phyloP scores from a whole-genome alignment of 169 alveolate species.

The Toxoplasma gondii region DNA sequence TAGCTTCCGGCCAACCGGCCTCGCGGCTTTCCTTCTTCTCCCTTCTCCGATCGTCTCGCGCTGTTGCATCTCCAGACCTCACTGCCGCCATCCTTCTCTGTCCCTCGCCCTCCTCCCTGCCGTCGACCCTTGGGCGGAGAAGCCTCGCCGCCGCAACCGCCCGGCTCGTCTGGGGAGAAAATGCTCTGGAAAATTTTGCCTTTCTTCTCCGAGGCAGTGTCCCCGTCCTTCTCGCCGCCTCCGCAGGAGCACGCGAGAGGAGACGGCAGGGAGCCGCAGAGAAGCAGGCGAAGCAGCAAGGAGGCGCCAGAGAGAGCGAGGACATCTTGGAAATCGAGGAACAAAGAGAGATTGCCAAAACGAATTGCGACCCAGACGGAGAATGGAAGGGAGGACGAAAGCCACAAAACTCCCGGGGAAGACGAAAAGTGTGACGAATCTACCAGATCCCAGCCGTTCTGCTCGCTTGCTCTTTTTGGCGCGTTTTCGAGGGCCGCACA shows the following conservation, averaged over 20 bases:
- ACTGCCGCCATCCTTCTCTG: neutral
- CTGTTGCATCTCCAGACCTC: neutral
- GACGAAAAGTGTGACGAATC: neutral
- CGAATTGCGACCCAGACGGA: neutral
- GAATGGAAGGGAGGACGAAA: neutral
- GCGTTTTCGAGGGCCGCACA: neutral
- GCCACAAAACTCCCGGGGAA: neutral
- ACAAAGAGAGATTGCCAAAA: neutral
- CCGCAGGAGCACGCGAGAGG: neutral
- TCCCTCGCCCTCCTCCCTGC: too few relatives aligned
- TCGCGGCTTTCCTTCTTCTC: neutral
- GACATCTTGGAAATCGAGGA: neutral
- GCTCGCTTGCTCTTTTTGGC: neutral
- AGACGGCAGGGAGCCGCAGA: neutral
- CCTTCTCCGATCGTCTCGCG: neutral
- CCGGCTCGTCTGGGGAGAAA: neutral
- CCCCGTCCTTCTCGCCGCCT: neutral
- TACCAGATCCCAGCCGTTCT: neutral
- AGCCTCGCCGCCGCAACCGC: neutral
- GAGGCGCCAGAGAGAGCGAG: constrained; percentile 27
- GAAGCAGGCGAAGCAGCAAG: neutral
- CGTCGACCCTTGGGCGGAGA: too few relatives aligned
- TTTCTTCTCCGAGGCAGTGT: neutral
- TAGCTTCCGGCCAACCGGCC: neutral
- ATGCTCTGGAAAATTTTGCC: neutral